These are phyloP conservation scores for Zelonia costaricensis DNA, from an alignment of 208 protist genomes.

Conservation along the genomic window DNA sequence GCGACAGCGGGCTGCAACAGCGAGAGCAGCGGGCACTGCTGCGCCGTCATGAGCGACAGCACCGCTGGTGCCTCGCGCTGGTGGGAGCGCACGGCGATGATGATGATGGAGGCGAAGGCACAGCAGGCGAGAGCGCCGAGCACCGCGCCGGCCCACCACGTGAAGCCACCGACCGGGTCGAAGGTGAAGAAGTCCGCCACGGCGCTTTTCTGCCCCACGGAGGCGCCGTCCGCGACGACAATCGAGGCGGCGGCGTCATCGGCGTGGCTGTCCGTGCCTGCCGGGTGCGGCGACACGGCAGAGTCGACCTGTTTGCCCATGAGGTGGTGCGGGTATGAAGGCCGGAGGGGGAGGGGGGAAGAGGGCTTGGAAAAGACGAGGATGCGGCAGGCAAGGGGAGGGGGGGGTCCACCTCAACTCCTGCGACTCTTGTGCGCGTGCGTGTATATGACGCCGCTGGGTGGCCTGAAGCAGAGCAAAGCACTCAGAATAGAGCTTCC, in stretches of 20 bases:
- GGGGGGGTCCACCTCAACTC: too few species aligned
- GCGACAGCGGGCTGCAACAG: slow-evolving; percentile 18
- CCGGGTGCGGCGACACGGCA: not conserved
- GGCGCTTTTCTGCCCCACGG: not conserved
- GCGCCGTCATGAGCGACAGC: slow-evolving; percentile 14
- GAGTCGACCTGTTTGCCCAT: too few species aligned
- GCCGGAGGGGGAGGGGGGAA: too few species aligned
- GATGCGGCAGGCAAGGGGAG: too few species aligned
- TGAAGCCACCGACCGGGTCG: slow-evolving; percentile 25
- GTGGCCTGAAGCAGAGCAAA: too few species aligned
- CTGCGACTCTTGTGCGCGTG: too few species aligned
- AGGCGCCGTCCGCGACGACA: slow-evolving; percentile 3
- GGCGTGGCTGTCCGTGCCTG: not conserved
- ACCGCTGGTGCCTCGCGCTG: slow-evolving; percentile 22
- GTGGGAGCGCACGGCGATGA: slow-evolving; percentile 27
- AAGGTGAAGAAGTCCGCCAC: slow-evolving; percentile 39
- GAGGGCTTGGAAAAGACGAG: too few species aligned
- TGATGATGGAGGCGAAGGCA: slow-evolving; percentile 32
- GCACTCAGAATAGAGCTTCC: too few species aligned
- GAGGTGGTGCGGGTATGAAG: too few species aligned
- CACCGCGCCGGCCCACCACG: slow-evolving; percentile 46
- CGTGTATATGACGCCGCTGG: too few species aligned
- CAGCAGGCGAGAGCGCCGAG: slow-evolving; percentile 26
- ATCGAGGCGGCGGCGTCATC: not conserved
- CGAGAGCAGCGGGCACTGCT: slow-evolving; percentile 38